Percentiles rank a stretch among this genome's conserved stretches.
Evolutionary conservation across 805 yeast genomes (phyloP).

Genomic region (Cyberlindnera bimundalis): DNA sequence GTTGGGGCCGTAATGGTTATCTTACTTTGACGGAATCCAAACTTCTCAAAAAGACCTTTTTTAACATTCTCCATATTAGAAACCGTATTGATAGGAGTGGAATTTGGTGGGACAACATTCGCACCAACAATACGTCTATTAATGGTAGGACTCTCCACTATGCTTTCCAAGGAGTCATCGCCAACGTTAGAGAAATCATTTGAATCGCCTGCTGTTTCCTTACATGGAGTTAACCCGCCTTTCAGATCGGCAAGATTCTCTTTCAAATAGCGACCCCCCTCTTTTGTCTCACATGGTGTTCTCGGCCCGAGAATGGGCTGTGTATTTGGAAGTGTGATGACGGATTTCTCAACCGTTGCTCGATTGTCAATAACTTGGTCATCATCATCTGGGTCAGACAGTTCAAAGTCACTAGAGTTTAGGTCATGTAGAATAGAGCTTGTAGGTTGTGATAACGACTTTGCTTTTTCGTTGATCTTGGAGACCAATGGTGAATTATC

Average conservation of each 20-base stretch:
- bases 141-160: conserved; percentile 7
- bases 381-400: conserved; percentile 27
- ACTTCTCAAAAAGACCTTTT: conserved; percentile 16
- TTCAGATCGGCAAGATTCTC: too few species aligned
- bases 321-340: too few species aligned
- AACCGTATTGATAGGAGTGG: not conserved
- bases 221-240: not conserved
- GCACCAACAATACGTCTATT: conserved; percentile 4
- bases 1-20: not conserved
- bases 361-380: conserved; percentile 4
- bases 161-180: conserved; percentile 8
- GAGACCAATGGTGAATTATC: not conserved
- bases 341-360: too few species aligned
- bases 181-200: not conserved
- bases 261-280: too few species aligned
- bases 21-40: conserved; percentile 9
- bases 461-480: not conserved
- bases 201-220: not conserved
- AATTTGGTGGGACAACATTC: too few species aligned
- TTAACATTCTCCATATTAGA: not conserved
- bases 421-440: conserved; percentile 3
- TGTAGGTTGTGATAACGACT: not conserved
- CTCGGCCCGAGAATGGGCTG: too few species aligned
- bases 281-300: too few species aligned
- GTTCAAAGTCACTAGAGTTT: conserved; percentile 27